Evolutionary conservation across 495 filamentous ascomycete genomes (phyloP).

Genomic region (Aspergillus bertholletiae): DNA sequence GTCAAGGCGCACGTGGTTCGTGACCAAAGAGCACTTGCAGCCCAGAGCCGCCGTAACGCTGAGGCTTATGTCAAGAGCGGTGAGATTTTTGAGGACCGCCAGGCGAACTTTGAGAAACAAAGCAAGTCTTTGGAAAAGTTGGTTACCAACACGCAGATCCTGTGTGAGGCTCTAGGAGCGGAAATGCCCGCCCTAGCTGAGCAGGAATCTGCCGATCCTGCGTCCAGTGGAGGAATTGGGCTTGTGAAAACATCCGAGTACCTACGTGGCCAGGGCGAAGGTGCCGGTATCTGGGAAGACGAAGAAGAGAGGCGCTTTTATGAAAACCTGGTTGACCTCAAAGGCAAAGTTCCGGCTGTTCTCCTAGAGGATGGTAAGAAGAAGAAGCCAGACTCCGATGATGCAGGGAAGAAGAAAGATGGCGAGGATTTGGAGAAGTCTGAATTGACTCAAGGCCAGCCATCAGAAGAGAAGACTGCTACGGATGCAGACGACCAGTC

Average conservation of each 20-base stretch:
- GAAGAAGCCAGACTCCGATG: constrained; percentile 77
- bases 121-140: constrained; percentile 89
- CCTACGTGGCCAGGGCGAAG: constrained; percentile 82
- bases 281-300: constrained; percentile 98
- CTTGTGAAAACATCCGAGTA: constrained; percentile 94
- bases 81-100: constrained; percentile 97
- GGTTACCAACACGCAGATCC: constrained; percentile 81
- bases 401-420: constrained; percentile 57
- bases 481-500: constrained; percentile 75
- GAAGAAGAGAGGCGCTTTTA: constrained; percentile 98
- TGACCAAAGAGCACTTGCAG: constrained; percentile 80
- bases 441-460: constrained; percentile 17
- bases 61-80: constrained; percentile 98
- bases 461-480: constrained; percentile 52
- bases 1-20: constrained; percentile 84
- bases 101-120: constrained; percentile 91
- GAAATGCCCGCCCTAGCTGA: constrained; percentile 94
- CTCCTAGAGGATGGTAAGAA: constrained; percentile 93
- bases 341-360: constrained; percentile 91
- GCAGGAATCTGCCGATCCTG: constrained; percentile 62
- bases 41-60: constrained; percentile 87
- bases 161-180: constrained; percentile 82
- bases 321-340: constrained; percentile 91
- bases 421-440: constrained; percentile 33
- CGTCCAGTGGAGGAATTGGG: constrained; percentile 74